Evolutionary conservation across 2,329 filamentous ascomycete species (phyloP), one percentile per base, ranked within the genome.

Genomic region (Diaporthe longicolla): DNA sequence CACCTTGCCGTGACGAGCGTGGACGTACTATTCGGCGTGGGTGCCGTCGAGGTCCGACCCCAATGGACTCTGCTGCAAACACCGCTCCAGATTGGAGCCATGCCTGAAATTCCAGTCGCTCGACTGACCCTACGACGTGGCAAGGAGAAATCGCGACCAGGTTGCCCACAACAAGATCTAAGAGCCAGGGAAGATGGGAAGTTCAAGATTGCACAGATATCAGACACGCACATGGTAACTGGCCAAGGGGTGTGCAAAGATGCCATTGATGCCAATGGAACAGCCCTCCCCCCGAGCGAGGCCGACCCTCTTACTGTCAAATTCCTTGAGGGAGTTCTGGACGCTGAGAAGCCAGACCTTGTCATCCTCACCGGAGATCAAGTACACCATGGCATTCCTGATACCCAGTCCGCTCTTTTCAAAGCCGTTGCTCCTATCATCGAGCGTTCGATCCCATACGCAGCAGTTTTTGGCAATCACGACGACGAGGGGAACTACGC

Each of bases 191-290:
- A 92, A 76, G 89, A 93, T 80, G 92, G 92, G 55, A 92, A 89
- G 76, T 94, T 94, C 83, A 94, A 93, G 83, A 93, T 94, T 76
- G 88, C 94, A 83, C 92, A 94, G 80, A 84, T 93, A 57, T 90
- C 92, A 21, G 79, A 82, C 72, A 80, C 78, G 43, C 79, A 81
- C 74, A 80, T 81, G 80, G 79, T 79, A 8, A 80, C 79, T 74
- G 80, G 79, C 55, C 72, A 78, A 29, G 80, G 80, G 24, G 74
- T 77, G 58, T 81, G 80, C 75, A 78, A 75, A 73, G 80, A 82
- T 76, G 79, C 80, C 65, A 77, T 81, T 70, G 81, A 82, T 80
- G 81, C 78, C 48, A 35, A 83, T 77, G 81, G 80, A 57, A 77
- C 79, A 32, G 10, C 74, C 78, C 78, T 83, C 63, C 80, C 79